These are phyloP conservation scores for Micractinium sp. DNA, from an alignment of 139 green algal species.

Conservation along the genomic window DNA sequence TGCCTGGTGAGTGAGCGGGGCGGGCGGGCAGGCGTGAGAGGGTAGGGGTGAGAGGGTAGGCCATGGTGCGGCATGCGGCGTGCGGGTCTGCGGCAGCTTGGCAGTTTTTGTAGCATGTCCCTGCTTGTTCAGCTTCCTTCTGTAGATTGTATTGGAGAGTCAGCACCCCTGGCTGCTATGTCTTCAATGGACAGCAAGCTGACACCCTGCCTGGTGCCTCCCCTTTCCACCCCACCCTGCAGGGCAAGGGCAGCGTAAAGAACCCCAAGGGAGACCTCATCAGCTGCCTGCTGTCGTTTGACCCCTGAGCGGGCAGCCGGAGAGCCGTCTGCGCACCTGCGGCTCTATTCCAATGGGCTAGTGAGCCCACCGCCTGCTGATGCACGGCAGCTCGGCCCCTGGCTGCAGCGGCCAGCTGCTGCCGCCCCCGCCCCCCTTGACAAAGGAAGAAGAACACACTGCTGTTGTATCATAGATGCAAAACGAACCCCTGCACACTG, in stretches of 20 bases:
- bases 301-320: neutral
- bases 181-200: neutral
- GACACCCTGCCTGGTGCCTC: too few relatives aligned
- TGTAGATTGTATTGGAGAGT: neutral
- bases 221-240: neutral
- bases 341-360: neutral
- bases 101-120: too few relatives aligned
- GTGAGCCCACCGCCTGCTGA: neutral
- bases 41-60: too few relatives aligned
- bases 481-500: neutral
- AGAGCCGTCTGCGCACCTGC: neutral
- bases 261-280: neutral
- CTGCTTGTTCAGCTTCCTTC: neutral
- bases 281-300: neutral
- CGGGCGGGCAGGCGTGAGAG: too few relatives aligned
- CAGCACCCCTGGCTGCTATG: neutral
- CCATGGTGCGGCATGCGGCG: too few relatives aligned
- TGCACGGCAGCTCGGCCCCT: neutral
- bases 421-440: too few relatives aligned
- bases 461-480: neutral
- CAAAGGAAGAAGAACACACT: neutral
- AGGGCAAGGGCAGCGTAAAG: constrained; percentile 23
- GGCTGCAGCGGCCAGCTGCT: too few relatives aligned
- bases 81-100: too few relatives aligned
- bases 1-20: constrained; percentile 16